These are phyloP conservation scores for Cyclotella sp. DNA, from an alignment of 108 stramenopile genomes.

Conservation along the genomic window DNA sequence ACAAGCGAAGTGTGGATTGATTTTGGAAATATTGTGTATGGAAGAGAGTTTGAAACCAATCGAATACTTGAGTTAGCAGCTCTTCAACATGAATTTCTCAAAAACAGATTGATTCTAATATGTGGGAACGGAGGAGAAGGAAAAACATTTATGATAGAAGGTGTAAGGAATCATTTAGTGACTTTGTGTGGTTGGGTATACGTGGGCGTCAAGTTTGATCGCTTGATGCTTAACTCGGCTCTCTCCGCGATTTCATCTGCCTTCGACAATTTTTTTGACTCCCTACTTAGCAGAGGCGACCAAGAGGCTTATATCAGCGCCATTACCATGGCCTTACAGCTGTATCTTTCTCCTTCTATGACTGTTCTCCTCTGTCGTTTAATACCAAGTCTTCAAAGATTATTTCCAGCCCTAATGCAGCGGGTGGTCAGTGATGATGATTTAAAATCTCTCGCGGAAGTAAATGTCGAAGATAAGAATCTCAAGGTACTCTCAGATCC, in stretches of 20 bases:
- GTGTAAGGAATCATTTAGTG: background rate
- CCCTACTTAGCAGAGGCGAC: background rate
- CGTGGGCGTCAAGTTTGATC: constrained; percentile 9
- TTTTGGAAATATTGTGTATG: constrained; percentile 4
- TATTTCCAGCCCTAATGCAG: constrained; percentile 9
- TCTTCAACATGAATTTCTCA: background rate
- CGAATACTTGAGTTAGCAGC: background rate
- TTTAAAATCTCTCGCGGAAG: background rate
- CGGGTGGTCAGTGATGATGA: constrained; percentile 21
- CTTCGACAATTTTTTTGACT: constrained; percentile 1
- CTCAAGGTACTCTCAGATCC: background rate
- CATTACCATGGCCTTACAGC: background rate
- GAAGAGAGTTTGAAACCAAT: background rate
- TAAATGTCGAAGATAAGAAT: background rate
- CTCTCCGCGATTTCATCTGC: constrained; percentile 19
- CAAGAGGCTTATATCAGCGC: background rate
- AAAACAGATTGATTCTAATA: constrained; percentile 5
- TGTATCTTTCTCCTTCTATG: background rate
- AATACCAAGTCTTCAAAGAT: constrained; percentile 2
- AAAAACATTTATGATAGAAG: background rate
- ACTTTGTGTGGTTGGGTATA: background rate
- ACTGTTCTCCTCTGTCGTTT: constrained; percentile 11
- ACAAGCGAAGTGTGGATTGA: background rate
- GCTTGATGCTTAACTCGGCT: background rate
- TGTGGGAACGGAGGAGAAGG: background rate